These are phyloP conservation scores for Trichosanthes cucumerina DNA, from an alignment of 306 rosid species.

Conservation along the genomic window DNA sequence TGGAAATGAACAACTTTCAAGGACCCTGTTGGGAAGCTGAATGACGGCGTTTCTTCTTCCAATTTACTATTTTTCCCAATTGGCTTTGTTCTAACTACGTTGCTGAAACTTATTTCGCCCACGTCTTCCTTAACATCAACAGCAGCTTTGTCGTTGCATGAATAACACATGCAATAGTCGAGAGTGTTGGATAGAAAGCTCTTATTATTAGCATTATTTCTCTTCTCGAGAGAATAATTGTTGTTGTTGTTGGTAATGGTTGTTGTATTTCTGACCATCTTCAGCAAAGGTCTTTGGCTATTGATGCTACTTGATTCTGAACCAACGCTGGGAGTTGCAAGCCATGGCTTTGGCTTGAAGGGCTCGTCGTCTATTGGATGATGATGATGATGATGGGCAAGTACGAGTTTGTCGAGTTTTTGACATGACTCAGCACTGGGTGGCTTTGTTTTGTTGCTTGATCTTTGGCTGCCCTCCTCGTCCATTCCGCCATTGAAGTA, in stretches of 20 bases:
- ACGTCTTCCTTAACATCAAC: conserved; percentile 44
- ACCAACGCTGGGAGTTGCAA: conserved; percentile 50
- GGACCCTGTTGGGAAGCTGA: conserved; percentile 19
- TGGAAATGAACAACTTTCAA: conserved; percentile 14
- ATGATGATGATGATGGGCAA: neutral
- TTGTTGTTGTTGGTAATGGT: neutral
- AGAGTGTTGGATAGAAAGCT: conserved; percentile 11
- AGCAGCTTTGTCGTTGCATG: conserved; percentile 47
- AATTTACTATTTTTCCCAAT: neutral
- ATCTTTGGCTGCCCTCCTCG: neutral
- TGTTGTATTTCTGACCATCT: neutral
- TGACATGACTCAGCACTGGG: neutral
- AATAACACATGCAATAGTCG: conserved; percentile 47
- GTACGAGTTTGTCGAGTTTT: neutral
- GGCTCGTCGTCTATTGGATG: neutral
- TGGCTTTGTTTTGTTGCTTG: neutral
- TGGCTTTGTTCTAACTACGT: conserved; percentile 1
- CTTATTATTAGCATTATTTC: neutral
- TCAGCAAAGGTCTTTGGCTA: conserved; percentile 48
- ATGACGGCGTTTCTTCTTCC: neutral
- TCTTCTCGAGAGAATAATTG: neutral
- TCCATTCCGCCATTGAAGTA: conserved; percentile 71
- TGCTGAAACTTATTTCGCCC: conserved; percentile 52
- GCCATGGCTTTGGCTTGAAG: conserved; percentile 20
- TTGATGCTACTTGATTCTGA: conserved; percentile 72